phyloP scores from a whole-genome alignment of 148 eudicot species.

The Diospyros kaki region DNA sequence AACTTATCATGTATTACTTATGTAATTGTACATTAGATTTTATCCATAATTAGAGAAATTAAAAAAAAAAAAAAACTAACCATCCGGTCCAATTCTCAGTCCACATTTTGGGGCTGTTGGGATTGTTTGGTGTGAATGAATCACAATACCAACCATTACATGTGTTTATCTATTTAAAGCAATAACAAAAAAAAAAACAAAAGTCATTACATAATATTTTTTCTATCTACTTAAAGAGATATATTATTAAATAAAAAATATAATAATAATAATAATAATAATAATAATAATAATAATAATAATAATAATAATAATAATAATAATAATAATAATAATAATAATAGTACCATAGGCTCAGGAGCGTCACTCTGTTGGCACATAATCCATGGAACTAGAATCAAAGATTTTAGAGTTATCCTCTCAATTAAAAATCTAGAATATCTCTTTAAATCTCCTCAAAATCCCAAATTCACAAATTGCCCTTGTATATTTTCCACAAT shows the following conservation, averaged over 20 bases:
- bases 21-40: too few relatives aligned
- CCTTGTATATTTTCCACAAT: too few relatives aligned
- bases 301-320: too few relatives aligned
- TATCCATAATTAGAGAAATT: not conserved
- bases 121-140: slow-evolving; percentile 13
- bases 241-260: too few relatives aligned
- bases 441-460: too few relatives aligned
- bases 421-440: too few relatives aligned
- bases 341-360: slow-evolving; percentile 51
- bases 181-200: not conserved
- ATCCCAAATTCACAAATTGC: too few relatives aligned
- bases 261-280: not conserved
- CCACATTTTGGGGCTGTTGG: slow-evolving; percentile 28
- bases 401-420: too few relatives aligned
- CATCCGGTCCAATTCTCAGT: slow-evolving; percentile 31
- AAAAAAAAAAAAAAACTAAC: not conserved
- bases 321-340: too few relatives aligned
- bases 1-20: too few relatives aligned
- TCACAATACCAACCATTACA: slow-evolving; percentile 36
- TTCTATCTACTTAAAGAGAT: not conserved
- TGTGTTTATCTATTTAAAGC: slow-evolving; percentile 15
- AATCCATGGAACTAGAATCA: slow-evolving; percentile 67
- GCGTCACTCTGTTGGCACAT: slow-evolving; percentile 63
- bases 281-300: too few relatives aligned
- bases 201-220: not conserved